These are phyloP conservation scores for Tuber indicum DNA, from an alignment of 495 filamentous ascomycete species.

Conservation along the genomic window DNA sequence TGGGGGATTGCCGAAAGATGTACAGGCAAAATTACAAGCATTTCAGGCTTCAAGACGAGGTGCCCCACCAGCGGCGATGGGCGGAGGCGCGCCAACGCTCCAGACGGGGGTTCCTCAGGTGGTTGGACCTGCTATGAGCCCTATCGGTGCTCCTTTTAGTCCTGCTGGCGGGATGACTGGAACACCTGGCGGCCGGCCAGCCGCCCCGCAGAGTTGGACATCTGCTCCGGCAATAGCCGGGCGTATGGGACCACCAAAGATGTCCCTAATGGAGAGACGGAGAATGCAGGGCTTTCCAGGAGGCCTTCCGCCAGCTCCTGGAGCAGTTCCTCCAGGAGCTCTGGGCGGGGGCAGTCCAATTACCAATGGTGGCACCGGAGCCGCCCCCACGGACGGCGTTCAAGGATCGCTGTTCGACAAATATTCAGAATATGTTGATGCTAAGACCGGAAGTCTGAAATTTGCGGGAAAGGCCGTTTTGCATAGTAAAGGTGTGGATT, in stretches of 20 bases:
- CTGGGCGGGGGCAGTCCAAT: constrained; percentile 3
- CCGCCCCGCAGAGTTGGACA: constrained; percentile 47
- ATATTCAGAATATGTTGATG: constrained; percentile 86
- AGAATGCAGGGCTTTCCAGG: constrained; percentile 32
- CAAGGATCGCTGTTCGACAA: constrained; percentile 72
- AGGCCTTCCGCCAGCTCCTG: constrained; percentile 12
- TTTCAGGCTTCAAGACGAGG: constrained; percentile 61
- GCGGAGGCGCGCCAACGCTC: constrained; percentile 17
- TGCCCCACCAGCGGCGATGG: constrained; percentile 44
- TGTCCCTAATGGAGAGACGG: constrained; percentile 47
- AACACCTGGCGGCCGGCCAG: constrained; percentile 43
- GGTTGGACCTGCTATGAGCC: constrained; percentile 21
- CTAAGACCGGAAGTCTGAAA: constrained; percentile 79
- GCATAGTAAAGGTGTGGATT: constrained; percentile 81
- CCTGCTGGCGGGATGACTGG: constrained; percentile 25
- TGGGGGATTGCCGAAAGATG: constrained; percentile 61
- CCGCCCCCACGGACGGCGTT: constrained; percentile 30
- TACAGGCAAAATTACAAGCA: constrained; percentile 73
- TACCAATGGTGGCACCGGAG: constrained; percentile 17
- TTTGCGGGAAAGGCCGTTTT: constrained; percentile 92
- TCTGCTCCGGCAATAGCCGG: constrained; percentile 49
- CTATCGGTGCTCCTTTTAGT: constrained; percentile 18
- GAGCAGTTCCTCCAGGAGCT: constrained; percentile 16
- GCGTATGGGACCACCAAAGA: constrained; percentile 43
- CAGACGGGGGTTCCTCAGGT: constrained; percentile 44